These are phyloP conservation scores for Tripidium arundinaceum DNA, from an alignment of 202 grass and related monocot genomes.

Conservation along the genomic window DNA sequence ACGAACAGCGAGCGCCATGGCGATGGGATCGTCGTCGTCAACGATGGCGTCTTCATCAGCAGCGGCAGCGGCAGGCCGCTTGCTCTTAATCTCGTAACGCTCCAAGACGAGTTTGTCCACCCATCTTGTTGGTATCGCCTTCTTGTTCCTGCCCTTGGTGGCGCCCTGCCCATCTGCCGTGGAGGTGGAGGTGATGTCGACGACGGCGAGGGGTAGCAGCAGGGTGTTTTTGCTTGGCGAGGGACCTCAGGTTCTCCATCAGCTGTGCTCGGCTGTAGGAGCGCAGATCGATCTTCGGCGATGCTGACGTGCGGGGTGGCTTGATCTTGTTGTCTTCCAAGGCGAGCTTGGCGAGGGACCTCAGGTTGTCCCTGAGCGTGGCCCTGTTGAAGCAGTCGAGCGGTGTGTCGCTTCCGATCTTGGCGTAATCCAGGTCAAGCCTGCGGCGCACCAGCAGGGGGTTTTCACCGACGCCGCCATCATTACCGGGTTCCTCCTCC, in stretches of 20 bases:
- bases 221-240: too few relatives aligned
- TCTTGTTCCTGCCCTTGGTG: neutral
- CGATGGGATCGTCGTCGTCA: neutral
- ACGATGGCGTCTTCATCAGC: neutral
- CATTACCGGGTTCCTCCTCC: too few relatives aligned
- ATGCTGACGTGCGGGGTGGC: neutral
- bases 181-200: neutral
- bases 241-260: neutral
- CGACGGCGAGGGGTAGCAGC: too few relatives aligned
- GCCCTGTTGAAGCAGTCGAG: too few relatives aligned
- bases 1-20: neutral
- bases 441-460: too few relatives aligned
- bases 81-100: neutral
- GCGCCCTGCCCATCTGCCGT: neutral
- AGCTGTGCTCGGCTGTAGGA: neutral
- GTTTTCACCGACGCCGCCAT: too few relatives aligned
- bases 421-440: too few relatives aligned
- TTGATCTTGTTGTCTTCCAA: too few relatives aligned
- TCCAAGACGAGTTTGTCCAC: neutral
- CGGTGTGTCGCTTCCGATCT: too few relatives aligned
- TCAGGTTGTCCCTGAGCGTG: too few relatives aligned
- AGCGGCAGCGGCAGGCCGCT: neutral
- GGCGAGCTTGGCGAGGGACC: neutral
- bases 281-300: neutral
- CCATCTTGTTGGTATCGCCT: neutral